A percentile compares a stretch with the other conserved stretches of the same genome.
These are phyloP conservation scores for Ceraceosorus guamensis DNA, from an alignment of 1,284 basidiomycete genomes.

Conservation along the genomic window DNA sequence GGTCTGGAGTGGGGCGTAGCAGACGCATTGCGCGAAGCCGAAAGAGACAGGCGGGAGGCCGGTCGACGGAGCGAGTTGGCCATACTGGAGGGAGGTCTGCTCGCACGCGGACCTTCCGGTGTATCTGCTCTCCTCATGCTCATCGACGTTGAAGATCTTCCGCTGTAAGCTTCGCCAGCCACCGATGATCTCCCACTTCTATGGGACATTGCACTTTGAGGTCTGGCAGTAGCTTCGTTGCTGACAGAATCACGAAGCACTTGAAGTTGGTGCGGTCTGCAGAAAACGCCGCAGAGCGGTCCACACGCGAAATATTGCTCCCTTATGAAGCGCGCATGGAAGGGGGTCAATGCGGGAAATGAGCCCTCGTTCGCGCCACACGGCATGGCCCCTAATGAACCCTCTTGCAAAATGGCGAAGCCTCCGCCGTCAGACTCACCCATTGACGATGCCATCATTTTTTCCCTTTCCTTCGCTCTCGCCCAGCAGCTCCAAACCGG, in stretches of 20 bases:
- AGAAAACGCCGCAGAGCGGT: conserved; percentile 81
- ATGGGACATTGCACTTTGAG: conserved; percentile 39
- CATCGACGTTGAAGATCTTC: background rate
- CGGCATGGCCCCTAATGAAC: background rate
- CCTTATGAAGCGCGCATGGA: conserved; percentile 50
- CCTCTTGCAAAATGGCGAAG: too few species aligned
- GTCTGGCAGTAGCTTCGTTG: conserved; percentile 38
- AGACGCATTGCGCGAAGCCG: conserved; percentile 21
- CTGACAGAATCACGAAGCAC: conserved; percentile 23
- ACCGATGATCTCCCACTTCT: conserved; percentile 22
- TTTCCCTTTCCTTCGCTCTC: conserved; percentile 71
- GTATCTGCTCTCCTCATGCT: conserved; percentile 5
- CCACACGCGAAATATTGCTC: conserved; percentile 80
- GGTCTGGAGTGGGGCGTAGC: conserved; percentile 53
- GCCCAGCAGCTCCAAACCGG: conserved; percentile 43
- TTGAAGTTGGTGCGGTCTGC: conserved; percentile 66
- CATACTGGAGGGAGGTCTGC: conserved; percentile 18
- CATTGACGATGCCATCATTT: conserved; percentile 82
- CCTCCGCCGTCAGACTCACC: conserved; percentile 56
- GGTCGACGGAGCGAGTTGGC: conserved; percentile 15
- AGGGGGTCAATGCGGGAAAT: background rate
- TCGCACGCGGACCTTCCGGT: conserved; percentile 5
- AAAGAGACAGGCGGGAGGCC: conserved; percentile 52
- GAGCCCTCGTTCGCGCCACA: background rate
- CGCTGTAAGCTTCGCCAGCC: background rate